Conservation (phyloP, 2,329 filamentous ascomycete genomes). For the Amauroascus verrucosus region DNA sequence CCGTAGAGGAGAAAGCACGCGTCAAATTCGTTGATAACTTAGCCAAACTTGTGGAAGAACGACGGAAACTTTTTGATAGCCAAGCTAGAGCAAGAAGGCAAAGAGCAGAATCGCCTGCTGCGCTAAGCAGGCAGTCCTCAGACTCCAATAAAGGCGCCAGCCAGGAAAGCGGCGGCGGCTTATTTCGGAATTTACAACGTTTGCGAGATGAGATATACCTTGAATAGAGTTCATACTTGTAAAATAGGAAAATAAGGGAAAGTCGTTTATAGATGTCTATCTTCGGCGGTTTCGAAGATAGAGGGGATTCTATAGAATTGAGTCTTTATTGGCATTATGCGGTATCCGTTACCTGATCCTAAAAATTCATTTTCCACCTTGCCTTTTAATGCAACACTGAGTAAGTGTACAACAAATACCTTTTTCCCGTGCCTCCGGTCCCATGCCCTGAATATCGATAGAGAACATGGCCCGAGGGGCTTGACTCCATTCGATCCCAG, state of each 20-base stretch:
- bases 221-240: conserved; percentile 34
- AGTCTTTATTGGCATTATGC: background rate
- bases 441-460: background rate
- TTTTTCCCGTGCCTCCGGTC: no score
- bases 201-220: conserved; percentile 46
- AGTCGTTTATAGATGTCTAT: no score
- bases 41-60: conserved; percentile 72
- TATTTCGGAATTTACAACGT: conserved; percentile 44
- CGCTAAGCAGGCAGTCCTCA: conserved; percentile 20
- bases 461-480: background rate
- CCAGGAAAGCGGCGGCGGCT: conserved; percentile 35
- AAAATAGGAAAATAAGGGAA: no score
- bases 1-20: conserved; percentile 82
- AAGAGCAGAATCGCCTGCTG: conserved; percentile 18
- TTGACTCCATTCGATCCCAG: background rate
- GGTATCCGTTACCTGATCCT: no score
- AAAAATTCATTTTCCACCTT: background rate
- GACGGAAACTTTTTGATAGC: conserved; percentile 39
- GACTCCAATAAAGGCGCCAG: conserved; percentile 18
- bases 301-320: no score
- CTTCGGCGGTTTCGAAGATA: no score
- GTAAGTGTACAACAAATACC: no score
- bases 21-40: conserved; percentile 70
- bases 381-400: background rate
- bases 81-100: conserved; percentile 21